phyloP scores from a whole-genome alignment of 352 stramenopile species.

The Pythium folliculosum region DNA sequence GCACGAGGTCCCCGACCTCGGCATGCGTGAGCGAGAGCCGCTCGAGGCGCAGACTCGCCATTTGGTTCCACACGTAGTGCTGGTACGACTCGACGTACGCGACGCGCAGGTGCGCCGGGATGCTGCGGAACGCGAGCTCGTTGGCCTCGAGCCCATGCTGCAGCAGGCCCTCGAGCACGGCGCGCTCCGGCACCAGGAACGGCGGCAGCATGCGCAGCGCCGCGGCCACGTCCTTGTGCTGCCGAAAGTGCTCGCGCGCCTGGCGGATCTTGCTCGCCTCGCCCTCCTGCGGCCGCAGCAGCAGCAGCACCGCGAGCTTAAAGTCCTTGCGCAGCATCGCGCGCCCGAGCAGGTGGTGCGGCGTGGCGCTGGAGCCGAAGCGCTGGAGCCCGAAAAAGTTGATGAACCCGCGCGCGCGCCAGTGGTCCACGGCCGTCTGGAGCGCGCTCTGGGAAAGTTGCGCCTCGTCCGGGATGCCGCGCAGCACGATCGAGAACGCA shows the following conservation, averaged over 20 bases:
- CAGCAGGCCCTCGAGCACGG: conserved; percentile 64
- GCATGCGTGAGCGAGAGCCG: conserved; percentile 63
- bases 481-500: conserved; percentile 92
- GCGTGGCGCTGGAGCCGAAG: conserved; percentile 92
- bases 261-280: conserved; percentile 77
- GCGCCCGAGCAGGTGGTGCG: conserved; percentile 89
- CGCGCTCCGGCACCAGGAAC: conserved; percentile 82
- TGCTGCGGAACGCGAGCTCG: conserved; percentile 67
- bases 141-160: conserved; percentile 59
- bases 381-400: conserved; percentile 99
- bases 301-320: conserved; percentile 88
- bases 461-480: conserved; percentile 76
- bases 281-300: conserved; percentile 85
- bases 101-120: conserved; percentile 25
- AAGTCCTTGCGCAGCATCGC: conserved; percentile 93
- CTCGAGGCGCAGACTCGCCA: conserved; percentile 89
- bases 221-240: conserved; percentile 53
- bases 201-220: conserved; percentile 68
- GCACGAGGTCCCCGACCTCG: conserved; percentile 92
- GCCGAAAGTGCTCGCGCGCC: conserved; percentile 57
- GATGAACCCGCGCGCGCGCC: conserved; percentile 90
- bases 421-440: conserved; percentile 68
- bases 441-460: conserved; percentile 66
- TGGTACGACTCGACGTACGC: conserved; percentile 92
- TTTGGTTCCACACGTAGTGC: conserved; percentile 96